Percentiles rank a stretch among this genome's conserved stretches.
Conservation (phyloP, 352 stramenopile genomes). For the Pythium rishiriense region DNA sequence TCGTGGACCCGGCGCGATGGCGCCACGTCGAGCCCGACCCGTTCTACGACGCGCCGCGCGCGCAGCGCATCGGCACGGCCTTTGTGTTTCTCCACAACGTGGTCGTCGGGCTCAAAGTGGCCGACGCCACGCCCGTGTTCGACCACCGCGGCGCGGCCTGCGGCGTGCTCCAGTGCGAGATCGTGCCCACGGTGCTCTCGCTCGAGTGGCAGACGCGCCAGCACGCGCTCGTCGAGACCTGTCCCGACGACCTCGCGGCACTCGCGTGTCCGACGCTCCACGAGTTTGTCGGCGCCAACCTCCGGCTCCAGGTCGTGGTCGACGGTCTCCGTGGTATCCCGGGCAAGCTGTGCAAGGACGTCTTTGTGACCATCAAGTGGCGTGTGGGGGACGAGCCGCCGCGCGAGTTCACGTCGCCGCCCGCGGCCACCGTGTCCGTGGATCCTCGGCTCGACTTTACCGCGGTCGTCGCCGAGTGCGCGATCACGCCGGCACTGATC, state of each 20-base stretch:
- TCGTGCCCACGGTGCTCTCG: conserved; percentile 61
- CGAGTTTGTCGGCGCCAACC: conserved; percentile 51
- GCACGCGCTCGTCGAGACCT: conserved; percentile 61
- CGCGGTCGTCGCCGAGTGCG: conserved; percentile 50
- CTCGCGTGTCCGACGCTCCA: conserved; percentile 46
- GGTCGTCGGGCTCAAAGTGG: conserved; percentile 61
- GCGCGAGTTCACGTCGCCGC: conserved; percentile 48
- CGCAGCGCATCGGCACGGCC: conserved; percentile 72
- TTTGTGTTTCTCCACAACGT: conserved; percentile 72
- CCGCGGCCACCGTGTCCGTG: conserved; percentile 46
- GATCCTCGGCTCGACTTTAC: conserved; percentile 64
- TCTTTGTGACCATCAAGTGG: conserved; percentile 64
- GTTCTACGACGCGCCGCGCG: conserved; percentile 72
- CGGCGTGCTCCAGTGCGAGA: conserved; percentile 56
- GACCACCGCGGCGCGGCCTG: conserved; percentile 41
- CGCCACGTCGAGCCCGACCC: conserved; percentile 46
- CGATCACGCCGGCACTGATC: conserved; percentile 54
- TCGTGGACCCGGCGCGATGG: conserved; percentile 29
- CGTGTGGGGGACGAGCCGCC: conserved; percentile 15
- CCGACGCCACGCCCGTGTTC: conserved; percentile 58
- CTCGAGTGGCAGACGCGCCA: conserved; percentile 76
- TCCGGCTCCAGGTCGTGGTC: conserved; percentile 54
- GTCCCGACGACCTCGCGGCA: conserved; percentile 37
- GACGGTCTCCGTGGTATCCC: conserved; percentile 60
- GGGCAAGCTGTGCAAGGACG: conserved; percentile 72